These are phyloP conservation scores for Pyropia yezoensis DNA, from an alignment of 23 red algal species.

Conservation along the genomic window DNA sequence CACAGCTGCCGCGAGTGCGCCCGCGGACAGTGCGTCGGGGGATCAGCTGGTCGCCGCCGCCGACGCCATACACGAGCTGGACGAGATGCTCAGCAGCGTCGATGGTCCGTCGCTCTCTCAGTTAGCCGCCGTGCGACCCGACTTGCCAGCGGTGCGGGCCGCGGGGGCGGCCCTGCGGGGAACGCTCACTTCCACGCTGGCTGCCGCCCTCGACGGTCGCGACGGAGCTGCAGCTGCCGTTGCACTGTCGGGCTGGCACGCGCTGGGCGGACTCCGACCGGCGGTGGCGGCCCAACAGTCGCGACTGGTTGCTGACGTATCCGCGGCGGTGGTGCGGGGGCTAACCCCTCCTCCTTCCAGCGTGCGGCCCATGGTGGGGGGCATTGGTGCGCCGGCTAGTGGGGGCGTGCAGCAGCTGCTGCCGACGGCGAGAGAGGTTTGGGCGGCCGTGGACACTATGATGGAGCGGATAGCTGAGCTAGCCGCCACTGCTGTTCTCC, in stretches of 20 bases:
- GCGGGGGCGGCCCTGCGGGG: slow-evolving; percentile 24
- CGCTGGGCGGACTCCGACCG: slow-evolving; percentile 30
- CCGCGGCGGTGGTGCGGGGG: slow-evolving; percentile 27
- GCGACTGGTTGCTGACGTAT: slow-evolving; percentile 34
- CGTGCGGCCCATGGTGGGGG: slow-evolving; percentile 1
- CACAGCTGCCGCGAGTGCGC: not conserved
- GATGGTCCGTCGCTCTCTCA: slow-evolving; percentile 13
- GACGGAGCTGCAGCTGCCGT: slow-evolving; percentile 27
- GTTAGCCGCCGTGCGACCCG: slow-evolving; percentile 40
- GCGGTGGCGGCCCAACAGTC: slow-evolving; percentile 33
- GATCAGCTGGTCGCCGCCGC: slow-evolving; percentile 36
- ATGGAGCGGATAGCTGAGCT: slow-evolving; percentile 23
- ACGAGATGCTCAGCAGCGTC: slow-evolving; percentile 20
- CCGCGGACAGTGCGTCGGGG: slow-evolving; percentile 6
- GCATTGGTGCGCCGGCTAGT: not conserved
- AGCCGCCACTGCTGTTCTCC: slow-evolving; percentile 39
- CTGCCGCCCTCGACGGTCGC: slow-evolving; percentile 24
- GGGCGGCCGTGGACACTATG: slow-evolving; percentile 43
- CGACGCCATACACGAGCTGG: slow-evolving; percentile 41
- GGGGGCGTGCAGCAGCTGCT: not conserved
- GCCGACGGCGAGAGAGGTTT: slow-evolving; percentile 13
- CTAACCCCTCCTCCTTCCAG: slow-evolving; percentile 22
- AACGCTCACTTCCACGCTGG: slow-evolving; percentile 23
- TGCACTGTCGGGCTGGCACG: slow-evolving; percentile 24
- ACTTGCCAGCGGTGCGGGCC: slow-evolving; percentile 51